A percentile compares a stretch with the other conserved stretches of the same genome.
phyloP scores from a whole-genome alignment of 176 grass and related monocot species.

The Tillandsia fasciculata region DNA sequence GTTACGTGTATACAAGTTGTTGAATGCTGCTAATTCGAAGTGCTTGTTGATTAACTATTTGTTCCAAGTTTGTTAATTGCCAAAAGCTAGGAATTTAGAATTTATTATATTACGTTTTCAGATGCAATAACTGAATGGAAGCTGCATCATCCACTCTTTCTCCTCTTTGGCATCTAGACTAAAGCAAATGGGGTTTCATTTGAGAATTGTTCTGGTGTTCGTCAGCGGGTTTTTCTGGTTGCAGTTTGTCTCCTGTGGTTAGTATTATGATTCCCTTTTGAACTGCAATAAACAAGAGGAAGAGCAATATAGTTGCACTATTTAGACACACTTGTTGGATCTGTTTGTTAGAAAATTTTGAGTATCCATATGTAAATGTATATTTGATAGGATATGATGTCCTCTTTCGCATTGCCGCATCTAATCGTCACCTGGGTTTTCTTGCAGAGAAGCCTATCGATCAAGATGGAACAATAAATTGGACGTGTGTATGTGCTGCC shows the following conservation, averaged over 20 bases:
- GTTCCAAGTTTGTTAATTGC: conserved; percentile 1
- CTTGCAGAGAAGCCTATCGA: conserved; percentile 1
- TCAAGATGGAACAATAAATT: conserved; percentile 29
- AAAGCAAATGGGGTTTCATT: conserved; percentile 45
- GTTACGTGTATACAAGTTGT: background rate
- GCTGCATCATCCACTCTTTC: conserved; percentile 20
- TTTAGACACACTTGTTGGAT: background rate
- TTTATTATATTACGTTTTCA: conserved; percentile 5
- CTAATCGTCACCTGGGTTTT: background rate
- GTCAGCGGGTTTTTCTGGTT: conserved; percentile 35
- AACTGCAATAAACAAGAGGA: conserved; percentile 1
- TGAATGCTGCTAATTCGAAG: background rate
- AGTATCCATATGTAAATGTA: background rate
- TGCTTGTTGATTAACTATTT: background rate
- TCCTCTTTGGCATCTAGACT: conserved; percentile 3
- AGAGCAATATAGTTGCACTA: background rate
- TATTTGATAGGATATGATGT: conserved; percentile 2
- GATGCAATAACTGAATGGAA: conserved; percentile 16
- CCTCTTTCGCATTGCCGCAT: background rate
- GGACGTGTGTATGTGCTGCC: conserved; percentile 56
- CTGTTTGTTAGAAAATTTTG: background rate
- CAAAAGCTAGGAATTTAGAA: background rate
- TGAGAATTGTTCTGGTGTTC: conserved; percentile 44
- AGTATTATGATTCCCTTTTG: conserved; percentile 14
- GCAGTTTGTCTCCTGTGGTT: conserved; percentile 47